Evolutionary conservation across 352 stramenopile species (phyloP).

Genomic region (Phytophthora kernoviae): DNA sequence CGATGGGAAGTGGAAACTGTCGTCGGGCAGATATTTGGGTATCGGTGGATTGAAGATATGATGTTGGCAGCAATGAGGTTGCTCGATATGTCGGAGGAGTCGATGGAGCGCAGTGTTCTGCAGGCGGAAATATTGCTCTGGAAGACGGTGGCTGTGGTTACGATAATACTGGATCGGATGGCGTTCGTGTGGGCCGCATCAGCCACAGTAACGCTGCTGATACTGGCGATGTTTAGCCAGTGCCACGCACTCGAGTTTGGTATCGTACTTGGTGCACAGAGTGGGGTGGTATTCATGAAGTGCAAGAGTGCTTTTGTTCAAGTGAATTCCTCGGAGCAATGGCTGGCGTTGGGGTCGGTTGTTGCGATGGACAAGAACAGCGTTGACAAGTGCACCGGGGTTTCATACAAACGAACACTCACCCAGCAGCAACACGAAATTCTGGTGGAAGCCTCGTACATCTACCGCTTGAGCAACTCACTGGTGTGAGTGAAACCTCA

Average conservation of each 20-base stretch:
- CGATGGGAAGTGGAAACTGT: conserved; percentile 32
- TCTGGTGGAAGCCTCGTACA: conserved; percentile 34
- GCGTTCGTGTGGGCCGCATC: conserved; percentile 23
- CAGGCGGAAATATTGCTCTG: conserved; percentile 25
- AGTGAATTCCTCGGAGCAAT: conserved; percentile 26
- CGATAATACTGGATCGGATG: conserved; percentile 17
- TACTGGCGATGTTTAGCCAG: conserved; percentile 17
- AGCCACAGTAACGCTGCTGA: conserved; percentile 3
- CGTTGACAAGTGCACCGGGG: neutral
- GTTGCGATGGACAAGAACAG: conserved; percentile 20
- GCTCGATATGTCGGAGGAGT: conserved; percentile 23
- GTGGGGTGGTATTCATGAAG: conserved; percentile 21
- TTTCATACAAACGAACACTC: conserved; percentile 9
- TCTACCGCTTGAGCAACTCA: conserved; percentile 30
- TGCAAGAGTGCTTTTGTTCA: conserved; percentile 16
- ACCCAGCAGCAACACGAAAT: conserved; percentile 30
- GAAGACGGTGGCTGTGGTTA: conserved; percentile 21
- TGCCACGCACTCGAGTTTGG: conserved; percentile 31
- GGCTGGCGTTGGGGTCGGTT: conserved; percentile 18
- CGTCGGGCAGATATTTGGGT: conserved; percentile 31
- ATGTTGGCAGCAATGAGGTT: conserved; percentile 12
- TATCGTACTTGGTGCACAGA: conserved; percentile 20
- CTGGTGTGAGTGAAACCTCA: too few relatives aligned
- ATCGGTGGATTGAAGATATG: conserved; percentile 29
- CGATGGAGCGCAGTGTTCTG: conserved; percentile 18